Evolutionary conservation across 352 stramenopile species (phyloP).

Genomic region (Phytophthora tentaculata): DNA sequence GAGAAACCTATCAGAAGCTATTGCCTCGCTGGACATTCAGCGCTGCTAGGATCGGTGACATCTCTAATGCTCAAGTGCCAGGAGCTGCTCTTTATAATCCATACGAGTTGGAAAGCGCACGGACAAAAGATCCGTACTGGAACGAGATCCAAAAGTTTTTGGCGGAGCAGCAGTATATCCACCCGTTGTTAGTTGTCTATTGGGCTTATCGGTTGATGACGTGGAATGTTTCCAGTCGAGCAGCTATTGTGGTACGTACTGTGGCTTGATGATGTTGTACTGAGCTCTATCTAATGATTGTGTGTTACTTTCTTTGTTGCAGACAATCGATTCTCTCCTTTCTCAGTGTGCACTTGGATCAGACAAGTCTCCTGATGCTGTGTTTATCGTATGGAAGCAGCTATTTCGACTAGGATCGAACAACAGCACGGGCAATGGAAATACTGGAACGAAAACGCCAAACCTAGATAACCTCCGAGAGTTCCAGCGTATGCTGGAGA

Average conservation of each 20-base stretch:
- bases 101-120: constrained; percentile 73
- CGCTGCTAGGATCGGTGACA: constrained; percentile 37
- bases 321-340: constrained; percentile 76
- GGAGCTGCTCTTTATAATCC: constrained; percentile 50
- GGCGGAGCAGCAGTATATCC: constrained; percentile 61
- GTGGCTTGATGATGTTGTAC: background rate
- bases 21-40: constrained; percentile 53
- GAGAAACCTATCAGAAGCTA: constrained; percentile 42
- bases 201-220: constrained; percentile 74
- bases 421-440: background rate
- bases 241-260: constrained; percentile 58
- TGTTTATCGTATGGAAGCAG: constrained; percentile 66
- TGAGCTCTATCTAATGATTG: constrained; percentile 1
- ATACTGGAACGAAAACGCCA: constrained; percentile 19
- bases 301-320: background rate
- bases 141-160: constrained; percentile 81
- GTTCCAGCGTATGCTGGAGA: constrained; percentile 52
- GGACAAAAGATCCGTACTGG: constrained; percentile 78
- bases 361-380: constrained; percentile 52
- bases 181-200: constrained; percentile 68
- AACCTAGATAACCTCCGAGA: constrained; percentile 25
- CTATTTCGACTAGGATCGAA: constrained; percentile 55
- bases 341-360: constrained; percentile 63
- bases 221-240: constrained; percentile 66
- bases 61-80: constrained; percentile 7